Percentiles rank a stretch among this genome's conserved stretches.
Evolutionary conservation across 2,329 filamentous ascomycete genomes (phyloP).

Genomic region (Trichophyton equinum): DNA sequence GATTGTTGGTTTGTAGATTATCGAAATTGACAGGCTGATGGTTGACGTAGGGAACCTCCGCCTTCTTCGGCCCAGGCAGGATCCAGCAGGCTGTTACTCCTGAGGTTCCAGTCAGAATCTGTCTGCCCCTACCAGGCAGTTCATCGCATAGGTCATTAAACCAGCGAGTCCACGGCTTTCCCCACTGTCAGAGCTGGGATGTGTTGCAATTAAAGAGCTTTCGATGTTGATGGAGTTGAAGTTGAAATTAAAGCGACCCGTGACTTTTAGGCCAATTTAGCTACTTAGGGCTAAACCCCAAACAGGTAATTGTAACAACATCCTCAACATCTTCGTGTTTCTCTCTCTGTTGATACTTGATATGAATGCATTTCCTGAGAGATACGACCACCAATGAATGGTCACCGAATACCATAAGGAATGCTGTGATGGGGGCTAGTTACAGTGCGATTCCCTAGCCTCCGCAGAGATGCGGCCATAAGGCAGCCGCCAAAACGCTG

Average conservation of each 20-base stretch:
- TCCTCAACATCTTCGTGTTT: not conserved
- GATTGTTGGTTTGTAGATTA: not conserved
- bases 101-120: not conserved
- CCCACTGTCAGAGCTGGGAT: not conserved
- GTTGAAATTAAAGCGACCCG: not conserved
- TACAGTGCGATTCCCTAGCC: too few relatives aligned
- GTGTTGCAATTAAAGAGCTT: not conserved
- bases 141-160: not conserved
- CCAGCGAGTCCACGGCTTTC: not conserved
- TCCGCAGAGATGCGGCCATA: too few relatives aligned
- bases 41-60: not conserved
- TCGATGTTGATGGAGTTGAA: not conserved
- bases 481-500: too few relatives aligned
- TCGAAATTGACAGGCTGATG: not conserved
- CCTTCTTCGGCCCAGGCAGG: not conserved
- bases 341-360: not conserved
- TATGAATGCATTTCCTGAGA: not conserved
- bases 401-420: not conserved
- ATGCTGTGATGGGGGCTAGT: too few relatives aligned
- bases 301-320: not conserved
- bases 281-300: not conserved
- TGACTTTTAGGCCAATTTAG: not conserved
- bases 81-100: not conserved
- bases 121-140: not conserved
- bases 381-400: not conserved